A percentile compares a stretch with the other conserved stretches of the same genome.
Evolutionary conservation across 1,139 yeast genomes (phyloP).

Genomic region (Yamadazyma mexicana): DNA sequence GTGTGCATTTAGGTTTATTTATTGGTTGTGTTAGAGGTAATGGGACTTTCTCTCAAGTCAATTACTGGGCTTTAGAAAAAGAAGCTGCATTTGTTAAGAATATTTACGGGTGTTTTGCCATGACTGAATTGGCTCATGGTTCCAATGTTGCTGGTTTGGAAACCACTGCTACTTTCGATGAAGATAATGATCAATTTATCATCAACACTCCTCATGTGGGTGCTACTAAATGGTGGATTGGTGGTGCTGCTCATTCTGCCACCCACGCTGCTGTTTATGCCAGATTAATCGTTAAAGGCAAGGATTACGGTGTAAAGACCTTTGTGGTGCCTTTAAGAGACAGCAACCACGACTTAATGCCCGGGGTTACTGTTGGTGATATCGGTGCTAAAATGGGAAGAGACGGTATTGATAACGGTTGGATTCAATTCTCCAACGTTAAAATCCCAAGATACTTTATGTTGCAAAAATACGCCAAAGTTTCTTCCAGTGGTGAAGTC

Average conservation of each 20-base stretch:
- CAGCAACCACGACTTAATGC: constrained; percentile 62
- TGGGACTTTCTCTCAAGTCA: constrained; percentile 53
- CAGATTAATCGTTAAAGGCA: constrained; percentile 73
- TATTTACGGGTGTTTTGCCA: constrained; percentile 87
- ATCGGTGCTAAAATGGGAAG: constrained; percentile 94
- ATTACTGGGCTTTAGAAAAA: constrained; percentile 74
- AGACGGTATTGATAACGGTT: constrained; percentile 87
- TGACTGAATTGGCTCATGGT: constrained; percentile 95
- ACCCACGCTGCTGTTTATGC: constrained; percentile 84
- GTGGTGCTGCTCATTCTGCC: constrained; percentile 95
- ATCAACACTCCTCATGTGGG: constrained; percentile 87
- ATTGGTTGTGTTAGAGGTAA: constrained; percentile 49
- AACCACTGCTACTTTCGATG: constrained; percentile 82
- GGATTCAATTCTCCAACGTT: constrained; percentile 87
- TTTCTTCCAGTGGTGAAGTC: constrained; percentile 68
- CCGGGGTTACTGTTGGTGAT: constrained; percentile 86
- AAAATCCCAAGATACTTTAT: constrained; percentile 80
- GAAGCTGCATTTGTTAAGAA: constrained; percentile 68
- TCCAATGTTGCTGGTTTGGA: constrained; percentile 91
- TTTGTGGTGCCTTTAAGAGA: constrained; percentile 90
- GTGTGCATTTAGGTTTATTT: constrained; percentile 52
- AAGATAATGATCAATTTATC: constrained; percentile 61
- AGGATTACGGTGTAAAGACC: constrained; percentile 88
- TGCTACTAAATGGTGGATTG: constrained; percentile 98
- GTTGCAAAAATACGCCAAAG: constrained; percentile 80